Base-by-base conservation (phyloP, 805 yeast genomes). In the Yamadazyma sp. region DNA sequence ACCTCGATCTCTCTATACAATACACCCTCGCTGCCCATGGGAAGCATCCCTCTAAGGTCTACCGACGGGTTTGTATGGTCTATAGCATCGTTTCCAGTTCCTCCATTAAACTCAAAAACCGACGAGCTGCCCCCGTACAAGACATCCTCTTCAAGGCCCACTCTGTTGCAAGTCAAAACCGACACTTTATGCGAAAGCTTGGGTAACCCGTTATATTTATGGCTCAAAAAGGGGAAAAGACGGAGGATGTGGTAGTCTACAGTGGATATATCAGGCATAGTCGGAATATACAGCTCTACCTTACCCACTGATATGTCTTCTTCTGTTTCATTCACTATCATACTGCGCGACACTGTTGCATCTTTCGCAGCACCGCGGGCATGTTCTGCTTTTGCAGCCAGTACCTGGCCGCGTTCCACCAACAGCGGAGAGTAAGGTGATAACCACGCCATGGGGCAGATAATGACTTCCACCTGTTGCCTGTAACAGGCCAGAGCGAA, bases 401-500 rank as follows among this genome's bases (percentile, higher is more conserved):
- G 22, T 3, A 28, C 21, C 6, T 16, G 21, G 11, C 32, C 22
- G 16, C 12, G n/a, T 8, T 19, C 22, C 10, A 30, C 32, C 20
- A 40, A 32, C 24, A 15, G 17, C 0, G 74, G 74, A 0, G 88
- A 74, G 30, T 62, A 53, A 0, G 75, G 64, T 26, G 75, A 71
- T 45, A 87, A 65, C 97, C 97, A 90, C 0, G 95, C 95, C 75
- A 84, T 88, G 2, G 96, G 95, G 42, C 84, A 77, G 10, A 90
- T 53, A 1, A 86, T 67, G 39, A 90, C 59, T 22, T 75, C 69
- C 0, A 77, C 75, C 8, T 65, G 51, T 29, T 78, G 70, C 0
- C 59, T 49, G 14, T 64, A 53, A 41, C 84, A 78, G 36, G 69
- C 67, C 19, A 60, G 55, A 0, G 90, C 72, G 58, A 84, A 86